Conservation (phyloP, 129 eudicot genomes). For the Pseudognaphalium luteoalbum region DNA sequence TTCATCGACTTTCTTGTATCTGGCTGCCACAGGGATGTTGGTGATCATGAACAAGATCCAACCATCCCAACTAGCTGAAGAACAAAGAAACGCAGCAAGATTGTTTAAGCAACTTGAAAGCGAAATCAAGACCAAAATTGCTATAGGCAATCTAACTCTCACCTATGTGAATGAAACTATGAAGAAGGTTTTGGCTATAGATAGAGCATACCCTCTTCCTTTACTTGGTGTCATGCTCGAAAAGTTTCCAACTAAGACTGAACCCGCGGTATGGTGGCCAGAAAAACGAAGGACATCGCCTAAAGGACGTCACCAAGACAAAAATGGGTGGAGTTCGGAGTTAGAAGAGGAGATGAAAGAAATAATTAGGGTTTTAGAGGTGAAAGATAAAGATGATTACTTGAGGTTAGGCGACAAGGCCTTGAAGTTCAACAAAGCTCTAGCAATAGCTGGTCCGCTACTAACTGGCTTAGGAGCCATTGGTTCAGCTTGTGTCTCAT, state of each 20-base stretch:
- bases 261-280: slow-evolving; percentile 86
- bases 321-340: slow-evolving; percentile 55
- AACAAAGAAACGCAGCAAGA: slow-evolving; percentile 56
- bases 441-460: slow-evolving; percentile 57
- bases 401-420: slow-evolving; percentile 57
- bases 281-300: slow-evolving; percentile 19
- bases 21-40: slow-evolving; percentile 51
- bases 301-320: neutral
- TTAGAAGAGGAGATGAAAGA: slow-evolving; percentile 70
- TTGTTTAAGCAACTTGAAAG: slow-evolving; percentile 45
- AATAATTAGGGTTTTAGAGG: slow-evolving; percentile 34
- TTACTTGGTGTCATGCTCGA: slow-evolving; percentile 83
- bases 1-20: slow-evolving; percentile 49
- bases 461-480: slow-evolving; percentile 61
- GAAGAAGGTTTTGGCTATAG: slow-evolving; percentile 62
- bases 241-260: slow-evolving; percentile 52
- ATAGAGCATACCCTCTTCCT: slow-evolving; percentile 85
- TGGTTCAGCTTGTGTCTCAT: slow-evolving; percentile 46
- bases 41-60: slow-evolving; percentile 58
- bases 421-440: slow-evolving; percentile 51
- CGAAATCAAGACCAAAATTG: slow-evolving; percentile 36
- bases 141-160: slow-evolving; percentile 9
- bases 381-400: slow-evolving; percentile 64
- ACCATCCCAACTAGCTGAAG: slow-evolving; percentile 63
- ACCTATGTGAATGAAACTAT: slow-evolving; percentile 50